Evolutionary conservation across 345 rosid species (phyloP).

Genomic region (Camelina laxa): DNA sequence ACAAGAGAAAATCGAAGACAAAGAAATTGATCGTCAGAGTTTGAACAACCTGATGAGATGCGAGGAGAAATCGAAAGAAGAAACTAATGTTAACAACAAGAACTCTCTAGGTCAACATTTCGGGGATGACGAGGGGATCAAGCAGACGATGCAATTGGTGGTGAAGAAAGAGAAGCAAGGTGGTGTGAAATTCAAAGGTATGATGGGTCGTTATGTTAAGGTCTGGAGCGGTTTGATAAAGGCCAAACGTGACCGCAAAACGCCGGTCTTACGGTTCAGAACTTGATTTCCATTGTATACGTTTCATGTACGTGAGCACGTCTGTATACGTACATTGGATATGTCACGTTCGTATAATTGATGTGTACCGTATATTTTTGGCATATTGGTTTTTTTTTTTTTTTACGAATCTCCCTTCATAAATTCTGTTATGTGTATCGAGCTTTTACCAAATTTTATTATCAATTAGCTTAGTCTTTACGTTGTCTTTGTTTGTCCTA

Average conservation of each 20-base stretch:
- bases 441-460: too few species aligned
- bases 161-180: slow-evolving; percentile 45
- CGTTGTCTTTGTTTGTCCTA: too few species aligned
- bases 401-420: too few species aligned
- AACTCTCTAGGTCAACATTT: slow-evolving; percentile 59
- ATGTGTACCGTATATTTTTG: slow-evolving; percentile 14
- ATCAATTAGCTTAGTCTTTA: too few species aligned
- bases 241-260: slow-evolving; percentile 51
- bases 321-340: not conserved
- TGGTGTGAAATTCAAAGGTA: slow-evolving; percentile 55
- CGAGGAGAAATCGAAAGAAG: slow-evolving; percentile 36
- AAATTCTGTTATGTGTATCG: too few species aligned
- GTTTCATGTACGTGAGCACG: slow-evolving; percentile 15
- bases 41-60: slow-evolving; percentile 64
- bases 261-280: slow-evolving; percentile 26
- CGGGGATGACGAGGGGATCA: slow-evolving; percentile 47
- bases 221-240: slow-evolving; percentile 62
- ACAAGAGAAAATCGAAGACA: slow-evolving; percentile 29
- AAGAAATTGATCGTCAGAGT: slow-evolving; percentile 51
- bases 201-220: slow-evolving; percentile 67
- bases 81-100: slow-evolving; percentile 37
- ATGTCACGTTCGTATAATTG: slow-evolving; percentile 24
- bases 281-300: slow-evolving; percentile 23
- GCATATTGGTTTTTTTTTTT: not conserved
- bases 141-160: slow-evolving; percentile 56